phyloP scores from a whole-genome alignment of 371 early-diverging fungal species.

The Globomyces sp. region DNA sequence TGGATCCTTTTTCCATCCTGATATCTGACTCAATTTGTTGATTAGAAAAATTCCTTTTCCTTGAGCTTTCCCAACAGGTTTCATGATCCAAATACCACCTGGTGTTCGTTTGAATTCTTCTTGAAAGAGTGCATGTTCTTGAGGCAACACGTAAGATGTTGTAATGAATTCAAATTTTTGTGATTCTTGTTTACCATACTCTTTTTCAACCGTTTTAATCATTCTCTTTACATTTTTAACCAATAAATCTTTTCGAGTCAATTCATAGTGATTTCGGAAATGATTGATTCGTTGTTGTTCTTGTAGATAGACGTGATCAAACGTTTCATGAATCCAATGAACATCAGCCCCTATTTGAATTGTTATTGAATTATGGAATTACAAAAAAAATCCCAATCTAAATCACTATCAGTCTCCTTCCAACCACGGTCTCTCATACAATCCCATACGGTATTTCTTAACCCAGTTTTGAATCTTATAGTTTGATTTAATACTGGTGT shows the following conservation, averaged over 20 bases:
- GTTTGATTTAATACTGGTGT: not conserved
- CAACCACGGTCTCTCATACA: slow-evolving; percentile 55
- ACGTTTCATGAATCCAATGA: slow-evolving; percentile 60
- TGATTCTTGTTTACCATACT: slow-evolving; percentile 51
- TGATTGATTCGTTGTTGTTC: slow-evolving; percentile 60
- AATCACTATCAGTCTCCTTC: slow-evolving; percentile 54
- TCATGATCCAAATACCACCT: slow-evolving; percentile 61
- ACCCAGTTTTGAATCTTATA: slow-evolving; percentile 45
- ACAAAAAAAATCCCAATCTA: slow-evolving; percentile 57
- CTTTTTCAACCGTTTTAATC: slow-evolving; percentile 53
- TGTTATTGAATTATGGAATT: no score
- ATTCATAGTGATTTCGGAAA: slow-evolving; percentile 61
- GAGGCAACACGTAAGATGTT: slow-evolving; percentile 54
- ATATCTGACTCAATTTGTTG: slow-evolving; percentile 55
- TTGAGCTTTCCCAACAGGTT: slow-evolving; percentile 61
- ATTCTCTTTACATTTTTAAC: slow-evolving; percentile 62
- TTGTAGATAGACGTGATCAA: slow-evolving; percentile 52
- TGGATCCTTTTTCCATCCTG: slow-evolving; percentile 53
- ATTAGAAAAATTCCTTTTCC: slow-evolving; percentile 63
- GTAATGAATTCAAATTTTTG: slow-evolving; percentile 53
- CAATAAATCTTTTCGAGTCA: slow-evolving; percentile 60
- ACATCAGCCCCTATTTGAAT: slow-evolving; percentile 47
- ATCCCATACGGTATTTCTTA: slow-evolving; percentile 55
- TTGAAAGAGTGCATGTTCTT: slow-evolving; percentile 58
- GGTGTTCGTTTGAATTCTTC: slow-evolving; percentile 59